Base-by-base conservation (phyloP, 2,329 filamentous ascomycete species). In the Trichoderma citrinoviride region DNA sequence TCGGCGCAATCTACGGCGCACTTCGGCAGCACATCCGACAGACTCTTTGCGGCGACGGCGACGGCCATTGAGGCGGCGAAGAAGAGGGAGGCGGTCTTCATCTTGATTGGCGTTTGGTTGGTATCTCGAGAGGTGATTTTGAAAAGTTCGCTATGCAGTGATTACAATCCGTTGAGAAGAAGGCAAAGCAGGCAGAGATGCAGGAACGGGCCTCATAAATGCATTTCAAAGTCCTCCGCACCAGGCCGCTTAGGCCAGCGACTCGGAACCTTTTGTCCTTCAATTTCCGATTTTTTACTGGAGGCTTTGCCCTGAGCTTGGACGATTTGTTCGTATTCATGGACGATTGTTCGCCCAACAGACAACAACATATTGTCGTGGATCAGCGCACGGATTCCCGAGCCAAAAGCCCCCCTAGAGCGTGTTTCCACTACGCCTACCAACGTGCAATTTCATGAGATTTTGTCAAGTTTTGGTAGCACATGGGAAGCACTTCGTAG, bases 1-100 rank as follows among this genome's bases (percentile, higher is more conserved):
- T 65, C 29, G 55, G 76, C 69, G 61, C 73, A 77, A 21, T 70
- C 47, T n/a, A 73, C 43, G 15, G 73, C 69, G 65, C 74, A 76
- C 47, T 70, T 60, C 40, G 74, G 73, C 61, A 74, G 70, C 50
- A 66, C 70, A 56, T 72, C 70, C 33, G 64, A 43, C 21, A 56
- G 62, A 25, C 67, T 63, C 12, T 70, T 65, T 23, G 71, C 69
- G 15, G 55, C 65, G 37, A 69, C 72, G 25, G 69, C 65, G 52
- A 67, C 67, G 19, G 69, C 61, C 17, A 70, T 46, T 43, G 69
- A 67, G 50, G 68, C 67, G 12, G 71, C 53, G 44, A 70, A 27
- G 37, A 72, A 50, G 60, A 70, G 25, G 41, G 68, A 33, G 23
- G 44, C 27, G 17, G 29, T 43, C 64, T 66, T 66, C 64, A 64